Evolutionary conservation across 2,329 filamentous ascomycete genomes (phyloP).

Genomic region (Achaetomium macrosporum): DNA sequence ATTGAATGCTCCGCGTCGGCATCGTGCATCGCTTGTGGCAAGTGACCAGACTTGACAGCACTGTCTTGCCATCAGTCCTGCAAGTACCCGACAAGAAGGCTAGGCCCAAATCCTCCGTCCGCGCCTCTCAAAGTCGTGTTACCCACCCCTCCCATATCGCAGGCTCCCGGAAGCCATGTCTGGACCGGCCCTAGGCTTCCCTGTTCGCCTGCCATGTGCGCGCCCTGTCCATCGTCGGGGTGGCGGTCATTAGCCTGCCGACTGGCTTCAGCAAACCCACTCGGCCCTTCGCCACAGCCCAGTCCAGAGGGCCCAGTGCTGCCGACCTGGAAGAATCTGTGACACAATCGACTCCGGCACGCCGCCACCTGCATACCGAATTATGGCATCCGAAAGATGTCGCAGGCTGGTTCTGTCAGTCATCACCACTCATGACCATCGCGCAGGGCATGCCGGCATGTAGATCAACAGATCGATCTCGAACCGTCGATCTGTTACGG

Average conservation of each 20-base stretch:
- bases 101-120: not conserved
- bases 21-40: not conserved
- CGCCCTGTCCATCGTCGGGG: too few relatives aligned
- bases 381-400: not conserved
- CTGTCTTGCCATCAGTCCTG: not conserved
- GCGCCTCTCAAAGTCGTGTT: not conserved
- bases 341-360: not conserved
- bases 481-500: too few relatives aligned
- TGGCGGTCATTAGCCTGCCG: too few relatives aligned
- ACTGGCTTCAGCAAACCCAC: too few relatives aligned
- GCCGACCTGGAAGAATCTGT: not conserved
- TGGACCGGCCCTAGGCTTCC: too few relatives aligned
- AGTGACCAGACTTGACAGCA: constrained; percentile 9
- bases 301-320: not conserved
- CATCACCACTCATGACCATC: not conserved
- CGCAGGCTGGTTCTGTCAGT: not conserved
- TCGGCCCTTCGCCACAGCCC: too few relatives aligned
- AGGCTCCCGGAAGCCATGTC: too few relatives aligned
- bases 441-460: too few relatives aligned
- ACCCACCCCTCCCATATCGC: too few relatives aligned
- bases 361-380: not conserved
- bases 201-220: too few relatives aligned
- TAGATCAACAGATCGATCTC: not conserved
- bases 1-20: not conserved
- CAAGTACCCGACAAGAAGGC: not conserved